phyloP scores from a whole-genome alignment of 768 basidiomycete genomes.

The Solioccasus polychromus region DNA sequence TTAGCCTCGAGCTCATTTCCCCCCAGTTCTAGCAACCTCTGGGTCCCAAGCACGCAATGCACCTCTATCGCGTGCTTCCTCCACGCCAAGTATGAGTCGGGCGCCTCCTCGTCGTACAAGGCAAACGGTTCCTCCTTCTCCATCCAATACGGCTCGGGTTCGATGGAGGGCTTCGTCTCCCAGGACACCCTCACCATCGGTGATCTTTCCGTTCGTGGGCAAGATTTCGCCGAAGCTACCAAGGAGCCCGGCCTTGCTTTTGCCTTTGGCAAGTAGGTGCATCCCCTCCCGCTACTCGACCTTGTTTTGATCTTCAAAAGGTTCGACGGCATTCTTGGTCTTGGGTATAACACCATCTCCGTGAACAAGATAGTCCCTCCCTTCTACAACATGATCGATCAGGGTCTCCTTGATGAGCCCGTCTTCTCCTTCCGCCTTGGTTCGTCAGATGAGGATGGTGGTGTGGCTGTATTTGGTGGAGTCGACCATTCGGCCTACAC shows the following conservation, averaged over 20 bases:
- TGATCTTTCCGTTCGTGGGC: constrained; percentile 68
- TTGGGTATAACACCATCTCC: constrained; percentile 92
- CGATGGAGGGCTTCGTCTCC: constrained; percentile 95
- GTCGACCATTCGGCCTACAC: constrained; percentile 74
- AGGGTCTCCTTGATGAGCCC: constrained; percentile 75
- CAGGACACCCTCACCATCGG: constrained; percentile 78
- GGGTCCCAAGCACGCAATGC: constrained; percentile 84
- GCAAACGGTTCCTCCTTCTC: constrained; percentile 85
- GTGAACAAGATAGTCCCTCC: constrained; percentile 93
- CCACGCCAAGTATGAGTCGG: constrained; percentile 87
- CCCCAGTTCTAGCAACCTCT: constrained; percentile 81
- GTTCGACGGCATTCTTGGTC: constrained; percentile 94
- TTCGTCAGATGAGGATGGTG: constrained; percentile 80
- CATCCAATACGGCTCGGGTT: constrained; percentile 94
- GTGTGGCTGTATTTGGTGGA: constrained; percentile 90
- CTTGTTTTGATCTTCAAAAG: constrained; percentile 36
- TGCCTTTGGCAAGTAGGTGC: constrained; percentile 86
- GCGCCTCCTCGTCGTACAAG: constrained; percentile 79
- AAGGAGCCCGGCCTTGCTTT: constrained; percentile 97
- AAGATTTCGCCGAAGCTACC: constrained; percentile 93
- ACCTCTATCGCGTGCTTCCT: constrained; percentile 92
- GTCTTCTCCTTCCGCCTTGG: constrained; percentile 96
- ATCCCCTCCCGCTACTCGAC: neutral
- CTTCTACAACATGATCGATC: constrained; percentile 89
- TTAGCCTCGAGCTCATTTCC: constrained; percentile 20